Base-by-base conservation (phyloP, 75 land plant genomes). In the Cupressus sempervirens region DNA sequence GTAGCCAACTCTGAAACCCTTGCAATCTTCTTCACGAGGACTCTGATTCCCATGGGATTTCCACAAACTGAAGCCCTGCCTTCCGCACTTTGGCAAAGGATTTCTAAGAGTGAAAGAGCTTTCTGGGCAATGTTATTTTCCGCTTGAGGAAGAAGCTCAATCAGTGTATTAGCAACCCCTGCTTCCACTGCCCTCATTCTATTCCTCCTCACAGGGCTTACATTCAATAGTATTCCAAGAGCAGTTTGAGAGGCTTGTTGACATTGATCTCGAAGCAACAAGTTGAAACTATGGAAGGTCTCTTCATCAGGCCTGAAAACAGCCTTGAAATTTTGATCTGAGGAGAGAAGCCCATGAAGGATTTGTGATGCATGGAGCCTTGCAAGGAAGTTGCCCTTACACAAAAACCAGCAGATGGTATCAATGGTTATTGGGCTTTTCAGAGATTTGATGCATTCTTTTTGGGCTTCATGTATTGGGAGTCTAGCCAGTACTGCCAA, bases 21-120 rank as follows among this genome's bases (percentile, higher is more conserved):
- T 50, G 86, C 45, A 36, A 91, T 84, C 84, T 86, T 82, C 82
- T 86, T 89, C n/a, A 91, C 52, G 18, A 91, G 87, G 46, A 85
- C 84, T 4, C 90, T 89, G 23, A 92, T 43, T 38, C 88, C 91
- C 0, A 58, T 82, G 5, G 87, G 74, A 83, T 94, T 94, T 15
- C 84, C 62, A 23, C 90, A 84, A 0, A 93, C 87, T 13, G 87
- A 86, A 7, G 88, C 90, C 23, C 96, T 68, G 30, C 96, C 96
- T 10, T 89, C 92, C 1, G 92, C 92, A 18, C 88, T 86, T 4
- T 83, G 30, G 81, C 96, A 94, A 16, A 94, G 54, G 15, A 88
- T 85, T 36, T 89, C 93, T 67, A 92, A 84, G 14, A 85, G 41
- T 7, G 81, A 88, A 9, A 91, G 36, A 3, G 84, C 84, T 12